Evolutionary conservation across 148 eudicot genomes (phyloP).

Genomic region (Camellia japonica): DNA sequence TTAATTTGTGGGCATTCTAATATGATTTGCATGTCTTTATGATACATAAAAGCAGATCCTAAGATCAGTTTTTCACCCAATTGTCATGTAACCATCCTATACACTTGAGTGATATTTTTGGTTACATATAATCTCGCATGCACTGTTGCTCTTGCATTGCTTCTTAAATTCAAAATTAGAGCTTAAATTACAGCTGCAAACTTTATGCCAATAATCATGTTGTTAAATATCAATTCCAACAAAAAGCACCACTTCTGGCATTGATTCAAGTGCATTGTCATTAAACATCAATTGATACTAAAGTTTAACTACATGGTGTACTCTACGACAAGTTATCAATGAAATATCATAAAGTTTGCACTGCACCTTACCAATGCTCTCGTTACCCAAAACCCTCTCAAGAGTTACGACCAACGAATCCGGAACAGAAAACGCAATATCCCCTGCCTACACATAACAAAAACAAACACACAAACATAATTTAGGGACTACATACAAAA

Average conservation of each 20-base stretch:
- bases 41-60: background rate
- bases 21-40: background rate
- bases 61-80: background rate
- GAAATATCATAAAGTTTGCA: background rate
- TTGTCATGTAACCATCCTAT: background rate
- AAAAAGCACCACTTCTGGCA: background rate
- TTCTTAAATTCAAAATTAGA: background rate
- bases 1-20: background rate
- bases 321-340: background rate
- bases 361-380: conserved; percentile 70
- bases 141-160: background rate
- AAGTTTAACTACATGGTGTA: background rate
- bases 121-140: background rate
- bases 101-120: background rate
- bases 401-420: conserved; percentile 83
- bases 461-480: conserved; percentile 4
- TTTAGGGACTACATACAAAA: background rate
- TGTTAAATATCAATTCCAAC: no score
- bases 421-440: conserved; percentile 86
- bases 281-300: background rate
- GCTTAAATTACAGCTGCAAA: background rate
- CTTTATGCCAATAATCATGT: no score
- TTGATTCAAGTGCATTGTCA: background rate
- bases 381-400: conserved; percentile 96
- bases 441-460: conserved; percentile 49